Percentiles rank a stretch among this genome's conserved stretches.
These are phyloP conservation scores for Eucalyptus marginata DNA, from an alignment of 345 rosid species.

Conservation along the genomic window DNA sequence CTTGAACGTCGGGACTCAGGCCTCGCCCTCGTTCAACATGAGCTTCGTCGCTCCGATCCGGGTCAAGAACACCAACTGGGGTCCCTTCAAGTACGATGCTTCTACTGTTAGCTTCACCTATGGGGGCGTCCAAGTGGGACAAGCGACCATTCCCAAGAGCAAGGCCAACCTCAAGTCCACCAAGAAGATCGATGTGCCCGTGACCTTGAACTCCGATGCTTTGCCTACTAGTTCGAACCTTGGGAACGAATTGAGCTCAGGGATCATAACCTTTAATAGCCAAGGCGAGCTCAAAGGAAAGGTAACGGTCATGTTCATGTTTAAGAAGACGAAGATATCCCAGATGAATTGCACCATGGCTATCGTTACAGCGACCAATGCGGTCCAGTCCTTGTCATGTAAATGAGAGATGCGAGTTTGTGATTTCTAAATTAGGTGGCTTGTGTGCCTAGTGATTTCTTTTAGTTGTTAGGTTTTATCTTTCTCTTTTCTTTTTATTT, in stretches of 20 bases:
- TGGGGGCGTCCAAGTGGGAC: neutral
- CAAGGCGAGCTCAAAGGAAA: neutral
- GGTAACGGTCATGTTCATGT: neutral
- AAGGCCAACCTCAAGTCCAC: neutral
- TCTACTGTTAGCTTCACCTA: neutral
- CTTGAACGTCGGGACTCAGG: neutral
- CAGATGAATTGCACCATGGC: neutral
- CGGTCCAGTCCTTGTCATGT: neutral
- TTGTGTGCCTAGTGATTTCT: neutral
- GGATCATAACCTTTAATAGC: neutral
- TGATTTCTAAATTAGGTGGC: neutral
- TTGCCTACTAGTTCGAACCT: neutral
- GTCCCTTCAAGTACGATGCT: neutral
- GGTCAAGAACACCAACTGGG: constrained; percentile 5
- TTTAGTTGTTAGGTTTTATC: neutral
- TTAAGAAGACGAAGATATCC: neutral
- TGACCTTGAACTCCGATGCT: neutral
- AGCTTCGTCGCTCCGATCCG: neutral
- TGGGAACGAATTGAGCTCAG: neutral
- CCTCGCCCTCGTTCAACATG: neutral
- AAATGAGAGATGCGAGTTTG: neutral
- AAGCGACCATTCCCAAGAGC: neutral
- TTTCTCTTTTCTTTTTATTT: neutral
- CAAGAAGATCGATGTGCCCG: neutral
- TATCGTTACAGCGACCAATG: neutral